Percentiles rank a stretch among this genome's conserved stretches.
phyloP scores from a whole-genome alignment of 2,329 filamentous ascomycete genomes.

The Pyrenochaeta sp. region DNA sequence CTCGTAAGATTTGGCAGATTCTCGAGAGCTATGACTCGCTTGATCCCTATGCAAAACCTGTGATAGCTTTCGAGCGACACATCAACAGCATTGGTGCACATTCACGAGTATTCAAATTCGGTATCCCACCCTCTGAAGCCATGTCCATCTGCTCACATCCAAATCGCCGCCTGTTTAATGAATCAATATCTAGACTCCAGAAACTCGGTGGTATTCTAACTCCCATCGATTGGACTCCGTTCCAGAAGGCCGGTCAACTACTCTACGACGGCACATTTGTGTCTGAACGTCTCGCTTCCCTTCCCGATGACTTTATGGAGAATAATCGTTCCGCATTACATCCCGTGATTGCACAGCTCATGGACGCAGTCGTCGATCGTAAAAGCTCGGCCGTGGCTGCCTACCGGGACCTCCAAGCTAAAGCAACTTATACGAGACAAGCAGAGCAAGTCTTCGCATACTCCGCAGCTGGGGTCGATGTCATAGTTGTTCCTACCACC shows the following conservation, averaged over 20 bases:
- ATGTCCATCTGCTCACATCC: conserved; percentile 54
- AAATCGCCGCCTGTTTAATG: conserved; percentile 49
- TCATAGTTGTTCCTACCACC: conserved; percentile 63
- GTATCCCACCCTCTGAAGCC: conserved; percentile 56
- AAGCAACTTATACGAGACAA: conserved; percentile 40
- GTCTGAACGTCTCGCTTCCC: conserved; percentile 60
- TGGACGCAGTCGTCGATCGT: conserved; percentile 37
- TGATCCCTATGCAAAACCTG: conserved; percentile 62
- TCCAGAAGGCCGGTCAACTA: conserved; percentile 63
- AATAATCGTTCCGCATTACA: conserved; percentile 54
- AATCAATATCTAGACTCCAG: conserved; percentile 36
- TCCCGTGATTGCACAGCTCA: conserved; percentile 58
- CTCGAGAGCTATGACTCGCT: conserved; percentile 57
- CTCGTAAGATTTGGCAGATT: conserved; percentile 59
- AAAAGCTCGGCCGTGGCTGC: conserved; percentile 42
- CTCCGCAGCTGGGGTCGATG: conserved; percentile 36
- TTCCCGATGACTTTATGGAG: conserved; percentile 42
- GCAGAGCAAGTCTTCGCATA: conserved; percentile 42
- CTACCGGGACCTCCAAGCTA: conserved; percentile 45
- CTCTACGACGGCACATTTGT: conserved; percentile 68
- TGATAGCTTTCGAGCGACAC: conserved; percentile 44
- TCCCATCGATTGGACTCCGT: conserved; percentile 47
- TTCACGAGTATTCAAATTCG: conserved; percentile 57
- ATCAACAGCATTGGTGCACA: conserved; percentile 46
- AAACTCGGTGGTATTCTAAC: conserved; percentile 38